Evolutionary conservation across 371 early-diverging fungal species (phyloP).

Genomic region (Mucor indicus): DNA sequence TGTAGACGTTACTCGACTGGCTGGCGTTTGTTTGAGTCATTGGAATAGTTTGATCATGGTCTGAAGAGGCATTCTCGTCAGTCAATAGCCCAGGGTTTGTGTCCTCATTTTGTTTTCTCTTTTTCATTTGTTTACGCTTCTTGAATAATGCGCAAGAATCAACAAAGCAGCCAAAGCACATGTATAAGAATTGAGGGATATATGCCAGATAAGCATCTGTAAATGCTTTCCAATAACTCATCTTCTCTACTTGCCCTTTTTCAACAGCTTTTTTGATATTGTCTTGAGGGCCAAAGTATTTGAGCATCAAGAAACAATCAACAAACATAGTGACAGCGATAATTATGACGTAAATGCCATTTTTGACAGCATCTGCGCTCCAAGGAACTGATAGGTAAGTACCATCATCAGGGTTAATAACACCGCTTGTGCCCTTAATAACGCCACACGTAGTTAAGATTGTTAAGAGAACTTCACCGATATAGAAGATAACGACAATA

Average conservation of each 20-base stretch:
- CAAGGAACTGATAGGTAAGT: constrained; percentile 32
- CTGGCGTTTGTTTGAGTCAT: no score
- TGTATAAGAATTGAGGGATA: constrained; percentile 40
- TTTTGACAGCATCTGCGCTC: constrained; percentile 43
- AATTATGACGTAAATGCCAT: constrained; percentile 40
- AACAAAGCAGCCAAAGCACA: constrained; percentile 29
- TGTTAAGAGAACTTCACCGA: constrained; percentile 41
- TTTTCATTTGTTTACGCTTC: constrained; percentile 30
- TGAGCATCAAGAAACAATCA: constrained; percentile 34
- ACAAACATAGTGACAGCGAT: constrained; percentile 39
- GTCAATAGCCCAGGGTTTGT: no score
- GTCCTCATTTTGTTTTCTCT: no score
- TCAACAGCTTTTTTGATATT: constrained; percentile 5
- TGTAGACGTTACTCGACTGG: no score
- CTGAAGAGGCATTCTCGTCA: no score
- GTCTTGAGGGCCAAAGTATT: constrained; percentile 29
- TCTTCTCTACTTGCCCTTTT: not conserved
- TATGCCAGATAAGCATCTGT: constrained; percentile 39
- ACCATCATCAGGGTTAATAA: constrained; percentile 41
- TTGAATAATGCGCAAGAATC: constrained; percentile 32
- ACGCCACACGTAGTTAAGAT: constrained; percentile 26
- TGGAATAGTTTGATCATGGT: no score
- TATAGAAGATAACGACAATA: constrained; percentile 46
- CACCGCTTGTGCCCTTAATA: no score
- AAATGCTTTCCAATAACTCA: constrained; percentile 30